These are phyloP conservation scores for Rubia peregrina DNA, from an alignment of 305 asterid species.

Conservation along the genomic window DNA sequence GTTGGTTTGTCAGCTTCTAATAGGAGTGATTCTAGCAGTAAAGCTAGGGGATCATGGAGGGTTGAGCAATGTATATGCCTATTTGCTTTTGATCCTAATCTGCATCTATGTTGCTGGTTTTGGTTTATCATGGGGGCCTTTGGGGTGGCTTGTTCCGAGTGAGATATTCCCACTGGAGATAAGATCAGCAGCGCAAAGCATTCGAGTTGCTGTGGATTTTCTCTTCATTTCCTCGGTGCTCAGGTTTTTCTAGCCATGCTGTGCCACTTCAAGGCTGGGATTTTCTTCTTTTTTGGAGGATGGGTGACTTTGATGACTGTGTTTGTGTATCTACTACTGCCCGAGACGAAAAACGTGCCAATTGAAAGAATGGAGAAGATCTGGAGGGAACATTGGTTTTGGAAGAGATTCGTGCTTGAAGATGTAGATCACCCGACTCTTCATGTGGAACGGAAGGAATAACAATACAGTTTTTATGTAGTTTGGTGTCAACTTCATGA, in stretches of 20 bases:
- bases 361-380: constrained; percentile 64
- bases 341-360: constrained; percentile 70
- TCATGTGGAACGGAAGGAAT: too few species aligned
- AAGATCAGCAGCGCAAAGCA: constrained; percentile 69
- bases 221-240: constrained; percentile 45
- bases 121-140: constrained; percentile 85
- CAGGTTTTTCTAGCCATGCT: constrained; percentile 51
- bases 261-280: constrained; percentile 60
- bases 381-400: constrained; percentile 78
- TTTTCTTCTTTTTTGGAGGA: constrained; percentile 57
- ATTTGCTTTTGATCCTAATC: constrained; percentile 34
- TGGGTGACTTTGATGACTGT: constrained; percentile 49
- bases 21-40: too few species aligned
- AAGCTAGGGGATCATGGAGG: constrained; percentile 25
- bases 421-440: background rate
- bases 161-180: constrained; percentile 71
- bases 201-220: constrained; percentile 64
- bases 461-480: too few species aligned
- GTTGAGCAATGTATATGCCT: constrained; percentile 18
- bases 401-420: constrained; percentile 28
- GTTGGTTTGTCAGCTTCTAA: too few species aligned
- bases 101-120: constrained; percentile 62
- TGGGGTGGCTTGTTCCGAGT: constrained; percentile 67
- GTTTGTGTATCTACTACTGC: constrained; percentile 49
- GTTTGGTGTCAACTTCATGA: too few species aligned